Percentiles rank a stretch among this genome's conserved stretches.
Evolutionary conservation across 495 filamentous ascomycete species (phyloP).

Genomic region (Coniosporium apollinis): DNA sequence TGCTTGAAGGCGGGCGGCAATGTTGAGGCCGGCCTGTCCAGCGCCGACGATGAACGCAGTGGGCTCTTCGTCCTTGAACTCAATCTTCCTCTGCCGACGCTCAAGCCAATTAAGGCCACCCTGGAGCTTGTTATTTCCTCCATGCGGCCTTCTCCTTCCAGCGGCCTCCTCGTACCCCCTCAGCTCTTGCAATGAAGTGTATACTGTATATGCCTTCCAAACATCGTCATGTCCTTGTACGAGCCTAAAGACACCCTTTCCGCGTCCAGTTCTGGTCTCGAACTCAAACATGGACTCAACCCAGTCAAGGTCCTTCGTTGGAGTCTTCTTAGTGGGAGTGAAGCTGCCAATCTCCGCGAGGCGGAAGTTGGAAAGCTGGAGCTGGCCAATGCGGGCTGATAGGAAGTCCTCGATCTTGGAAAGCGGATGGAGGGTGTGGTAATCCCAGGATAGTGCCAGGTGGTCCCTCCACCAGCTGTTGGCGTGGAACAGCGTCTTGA

Average conservation of each 20-base stretch:
- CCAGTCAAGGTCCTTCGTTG: conserved; percentile 10
- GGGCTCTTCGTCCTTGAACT: conserved; percentile 42
- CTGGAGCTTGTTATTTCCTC: conserved; percentile 9
- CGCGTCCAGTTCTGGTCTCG: conserved; percentile 12
- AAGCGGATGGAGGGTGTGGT: conserved; percentile 12
- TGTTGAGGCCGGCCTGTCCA: conserved; percentile 42
- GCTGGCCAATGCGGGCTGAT: conserved; percentile 1
- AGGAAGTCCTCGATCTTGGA: conserved; percentile 8
- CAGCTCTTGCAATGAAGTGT: conserved; percentile 10
- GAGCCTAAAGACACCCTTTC: conserved; percentile 7
- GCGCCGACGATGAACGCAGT: conserved; percentile 52
- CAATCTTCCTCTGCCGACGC: conserved; percentile 33
- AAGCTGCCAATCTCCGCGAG: neutral
- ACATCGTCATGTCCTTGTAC: conserved; percentile 5
- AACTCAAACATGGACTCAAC: conserved; percentile 15
- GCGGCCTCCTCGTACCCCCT: conserved; percentile 9
- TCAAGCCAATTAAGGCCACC: conserved; percentile 45
- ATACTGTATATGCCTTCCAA: conserved; percentile 17
- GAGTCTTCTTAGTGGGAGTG: neutral
- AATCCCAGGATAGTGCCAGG: conserved; percentile 14
- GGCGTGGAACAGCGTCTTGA: conserved; percentile 6
- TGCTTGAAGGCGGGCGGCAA: conserved; percentile 55
- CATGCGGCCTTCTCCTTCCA: conserved; percentile 10
- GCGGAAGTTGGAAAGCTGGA: conserved; percentile 4
- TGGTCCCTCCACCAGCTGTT: conserved; percentile 18